Conservation (phyloP, 2,329 filamentous ascomycete genomes). For the Parastagonospora avenae region DNA sequence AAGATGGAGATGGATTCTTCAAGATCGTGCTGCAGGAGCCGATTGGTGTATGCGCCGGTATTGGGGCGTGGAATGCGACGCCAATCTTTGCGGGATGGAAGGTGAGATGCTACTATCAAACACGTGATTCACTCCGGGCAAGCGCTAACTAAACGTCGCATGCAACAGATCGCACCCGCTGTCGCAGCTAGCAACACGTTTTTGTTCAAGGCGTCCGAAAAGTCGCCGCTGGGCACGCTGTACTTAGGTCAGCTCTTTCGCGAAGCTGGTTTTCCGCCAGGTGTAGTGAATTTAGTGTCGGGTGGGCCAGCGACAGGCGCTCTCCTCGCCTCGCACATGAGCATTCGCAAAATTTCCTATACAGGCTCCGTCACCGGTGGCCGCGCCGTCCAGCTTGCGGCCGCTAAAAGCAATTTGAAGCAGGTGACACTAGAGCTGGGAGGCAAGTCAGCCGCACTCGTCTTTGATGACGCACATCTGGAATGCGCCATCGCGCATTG, state of each 20-base stretch:
- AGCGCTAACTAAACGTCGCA: too few species aligned
- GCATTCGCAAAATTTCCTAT: conserved; percentile 50
- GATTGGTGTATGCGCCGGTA: conserved; percentile 36
- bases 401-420: conserved; percentile 36
- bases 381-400: conserved; percentile 42
- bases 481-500: conserved; percentile 49
- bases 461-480: conserved; percentile 57
- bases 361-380: conserved; percentile 47
- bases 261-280: conserved; percentile 45
- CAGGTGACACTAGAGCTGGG: conserved; percentile 55
- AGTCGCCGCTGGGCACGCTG: conserved; percentile 29
- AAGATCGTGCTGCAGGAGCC: conserved; percentile 30
- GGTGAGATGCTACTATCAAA: too few species aligned
- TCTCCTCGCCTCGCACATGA: conserved; percentile 48
- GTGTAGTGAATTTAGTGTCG: conserved; percentile 46
- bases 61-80: conserved; percentile 37
- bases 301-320: conserved; percentile 41
- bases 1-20: conserved; percentile 8
- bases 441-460: conserved; percentile 53
- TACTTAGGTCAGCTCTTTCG: conserved; percentile 33
- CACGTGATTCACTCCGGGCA: too few species aligned
- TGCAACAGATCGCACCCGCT: conserved; percentile 40
- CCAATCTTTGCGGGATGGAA: conserved; percentile 13
- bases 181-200: conserved; percentile 41
- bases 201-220: conserved; percentile 37